These are phyloP conservation scores for Beta lomatogona DNA, from an alignment of 179 eudicot species.

Conservation along the genomic window DNA sequence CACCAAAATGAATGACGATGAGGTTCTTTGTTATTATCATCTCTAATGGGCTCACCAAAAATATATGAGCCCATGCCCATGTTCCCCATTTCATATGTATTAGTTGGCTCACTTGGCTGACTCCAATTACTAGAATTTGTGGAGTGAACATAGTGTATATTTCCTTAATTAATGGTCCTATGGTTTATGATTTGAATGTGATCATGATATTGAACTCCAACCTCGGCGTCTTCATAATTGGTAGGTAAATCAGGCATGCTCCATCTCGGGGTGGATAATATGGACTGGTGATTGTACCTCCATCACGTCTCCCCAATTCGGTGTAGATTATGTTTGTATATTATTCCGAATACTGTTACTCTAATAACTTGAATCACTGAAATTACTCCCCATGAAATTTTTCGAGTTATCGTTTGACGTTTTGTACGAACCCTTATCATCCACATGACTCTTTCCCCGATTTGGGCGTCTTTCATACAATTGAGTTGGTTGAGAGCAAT, in stretches of 20 bases:
- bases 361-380: background rate
- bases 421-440: no score
- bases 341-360: background rate
- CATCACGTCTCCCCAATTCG: background rate
- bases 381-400: no score
- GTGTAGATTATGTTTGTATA: background rate
- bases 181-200: conserved; percentile 6
- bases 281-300: background rate
- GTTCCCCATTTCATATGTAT: background rate
- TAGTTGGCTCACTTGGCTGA: background rate
- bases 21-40: background rate
- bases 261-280: background rate
- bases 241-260: background rate
- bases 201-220: background rate
- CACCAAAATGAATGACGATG: background rate
- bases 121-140: background rate
- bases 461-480: background rate
- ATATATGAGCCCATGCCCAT: background rate
- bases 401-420: no score
- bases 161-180: conserved; percentile 7
- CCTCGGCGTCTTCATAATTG: background rate
- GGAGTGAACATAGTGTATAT: background rate
- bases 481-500: background rate
- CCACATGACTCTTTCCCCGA: background rate
- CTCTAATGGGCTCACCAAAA: background rate